These are phyloP conservation scores for Candida boidinii DNA, from an alignment of 805 yeast species.

Conservation along the genomic window DNA sequence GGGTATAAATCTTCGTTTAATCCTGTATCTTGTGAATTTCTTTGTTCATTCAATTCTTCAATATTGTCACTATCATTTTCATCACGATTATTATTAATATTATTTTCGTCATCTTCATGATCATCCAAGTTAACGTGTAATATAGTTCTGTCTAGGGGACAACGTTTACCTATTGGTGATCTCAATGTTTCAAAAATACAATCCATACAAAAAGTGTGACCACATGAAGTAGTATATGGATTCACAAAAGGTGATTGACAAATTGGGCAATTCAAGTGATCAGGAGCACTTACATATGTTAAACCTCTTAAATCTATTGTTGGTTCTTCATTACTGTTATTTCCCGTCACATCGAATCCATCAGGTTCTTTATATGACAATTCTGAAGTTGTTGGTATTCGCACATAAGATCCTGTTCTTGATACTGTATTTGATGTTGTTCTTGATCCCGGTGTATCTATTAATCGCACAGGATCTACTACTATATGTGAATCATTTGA, in stretches of 20 bases:
- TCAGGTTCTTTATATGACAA: not conserved
- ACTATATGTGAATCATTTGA: too few relatives aligned
- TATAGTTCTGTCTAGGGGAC: slow-evolving; percentile 57
- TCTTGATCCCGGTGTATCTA: too few relatives aligned
- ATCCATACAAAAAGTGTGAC: slow-evolving; percentile 56
- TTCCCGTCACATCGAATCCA: slow-evolving; percentile 7
- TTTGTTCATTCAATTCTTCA: not conserved
- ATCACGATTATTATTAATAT: slow-evolving; percentile 4
- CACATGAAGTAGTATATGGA: slow-evolving; percentile 58
- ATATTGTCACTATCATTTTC: slow-evolving; percentile 1
- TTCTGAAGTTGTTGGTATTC: not conserved
- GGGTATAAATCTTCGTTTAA: slow-evolving; percentile 27
- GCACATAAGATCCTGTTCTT: not conserved
- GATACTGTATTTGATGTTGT: too few relatives aligned
- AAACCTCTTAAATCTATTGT: slow-evolving; percentile 18
- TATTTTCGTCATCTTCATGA: slow-evolving; percentile 1
- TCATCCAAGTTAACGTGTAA: slow-evolving; percentile 16
- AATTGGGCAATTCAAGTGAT: slow-evolving; percentile 45
- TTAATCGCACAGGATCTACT: too few relatives aligned
- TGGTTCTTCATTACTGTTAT: slow-evolving; percentile 3
- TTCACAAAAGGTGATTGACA: slow-evolving; percentile 56
- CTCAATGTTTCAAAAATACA: slow-evolving; percentile 43
- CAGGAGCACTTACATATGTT: slow-evolving; percentile 16
- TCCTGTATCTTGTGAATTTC: slow-evolving; percentile 1
- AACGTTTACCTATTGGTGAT: slow-evolving; percentile 30